These are phyloP conservation scores for Cryptosporidium baileyi DNA, from an alignment of 169 alveolate species.

Conservation along the genomic window DNA sequence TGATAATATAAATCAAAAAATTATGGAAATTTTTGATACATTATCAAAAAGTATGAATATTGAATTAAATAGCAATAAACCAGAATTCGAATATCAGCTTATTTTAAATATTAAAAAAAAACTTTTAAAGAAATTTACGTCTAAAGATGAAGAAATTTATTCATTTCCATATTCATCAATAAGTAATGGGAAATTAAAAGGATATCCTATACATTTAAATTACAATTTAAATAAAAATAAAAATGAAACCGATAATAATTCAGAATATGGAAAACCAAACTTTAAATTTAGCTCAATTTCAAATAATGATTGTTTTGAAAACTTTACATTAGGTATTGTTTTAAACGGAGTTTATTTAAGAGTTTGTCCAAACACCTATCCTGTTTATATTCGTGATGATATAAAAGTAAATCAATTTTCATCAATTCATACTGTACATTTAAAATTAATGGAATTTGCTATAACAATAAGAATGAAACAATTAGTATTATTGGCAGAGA, in stretches of 20 bases:
- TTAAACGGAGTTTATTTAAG: conserved; percentile 46
- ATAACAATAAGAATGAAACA: conserved; percentile 58
- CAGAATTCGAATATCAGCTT: background rate
- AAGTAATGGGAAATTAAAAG: conserved; percentile 13
- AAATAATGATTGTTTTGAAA: background rate
- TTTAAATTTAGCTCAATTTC: conserved; percentile 5
- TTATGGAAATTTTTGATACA: background rate
- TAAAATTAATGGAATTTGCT: conserved; percentile 27
- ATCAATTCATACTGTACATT: conserved; percentile 38
- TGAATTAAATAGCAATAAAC: background rate
- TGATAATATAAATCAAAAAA: background rate
- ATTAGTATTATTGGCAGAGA: conserved; percentile 33
- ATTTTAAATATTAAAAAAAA: background rate
- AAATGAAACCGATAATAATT: background rate
- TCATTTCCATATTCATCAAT: conserved; percentile 12
- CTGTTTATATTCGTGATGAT: conserved; percentile 30
- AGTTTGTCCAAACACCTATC: conserved; percentile 47
- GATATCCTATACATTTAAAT: conserved; percentile 15
- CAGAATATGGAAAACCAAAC: conserved; percentile 1
- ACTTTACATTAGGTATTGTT: conserved; percentile 39
- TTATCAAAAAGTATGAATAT: background rate
- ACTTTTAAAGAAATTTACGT: conserved; percentile 3
- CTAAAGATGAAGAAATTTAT: background rate
- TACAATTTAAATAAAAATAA: conserved; percentile 11
- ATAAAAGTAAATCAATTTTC: conserved; percentile 4